phyloP scores from a whole-genome alignment of 2,329 filamentous ascomycete genomes.

The Exophiala sideris region DNA sequence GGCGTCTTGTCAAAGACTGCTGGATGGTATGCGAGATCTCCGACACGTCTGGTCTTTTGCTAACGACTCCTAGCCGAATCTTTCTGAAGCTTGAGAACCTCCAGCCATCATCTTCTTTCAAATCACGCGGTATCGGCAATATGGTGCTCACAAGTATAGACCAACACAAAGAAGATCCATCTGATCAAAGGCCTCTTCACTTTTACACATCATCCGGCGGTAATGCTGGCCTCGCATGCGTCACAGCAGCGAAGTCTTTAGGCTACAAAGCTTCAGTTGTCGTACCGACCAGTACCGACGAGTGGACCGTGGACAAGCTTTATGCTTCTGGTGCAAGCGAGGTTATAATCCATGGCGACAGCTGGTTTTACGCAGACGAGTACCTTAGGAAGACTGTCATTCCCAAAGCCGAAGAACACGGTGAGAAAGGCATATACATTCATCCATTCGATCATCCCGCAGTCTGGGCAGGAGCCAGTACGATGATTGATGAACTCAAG shows the following conservation, averaged over 20 bases:
- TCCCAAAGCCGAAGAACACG: conserved; percentile 29
- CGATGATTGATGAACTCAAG: conserved; percentile 44
- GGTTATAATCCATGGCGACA: conserved; percentile 65
- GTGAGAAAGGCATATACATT: conserved; percentile 46
- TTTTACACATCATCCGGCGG: conserved; percentile 81
- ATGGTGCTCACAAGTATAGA: conserved; percentile 55
- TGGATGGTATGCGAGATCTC: conserved; percentile 34
- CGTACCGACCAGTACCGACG: conserved; percentile 63
- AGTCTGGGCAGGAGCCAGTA: conserved; percentile 47
- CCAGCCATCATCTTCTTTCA: conserved; percentile 83
- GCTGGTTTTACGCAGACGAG: conserved; percentile 67
- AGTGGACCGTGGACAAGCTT: conserved; percentile 70
- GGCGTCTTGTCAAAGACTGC: conserved; percentile 36
- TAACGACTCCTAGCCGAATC: conserved; percentile 54
- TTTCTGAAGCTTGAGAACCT: conserved; percentile 83
- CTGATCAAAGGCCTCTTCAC: conserved; percentile 50
- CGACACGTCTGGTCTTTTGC: neutral
- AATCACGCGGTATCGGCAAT: conserved; percentile 53
- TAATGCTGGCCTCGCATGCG: conserved; percentile 80
- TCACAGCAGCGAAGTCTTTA: conserved; percentile 65
- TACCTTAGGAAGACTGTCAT: conserved; percentile 57
- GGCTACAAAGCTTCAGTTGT: conserved; percentile 69
- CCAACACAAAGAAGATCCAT: conserved; percentile 56
- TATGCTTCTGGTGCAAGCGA: conserved; percentile 60
- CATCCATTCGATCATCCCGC: conserved; percentile 46